Evolutionary conservation across 257 asterid genomes (phyloP).

Genomic region (Gentiana dahurica): DNA sequence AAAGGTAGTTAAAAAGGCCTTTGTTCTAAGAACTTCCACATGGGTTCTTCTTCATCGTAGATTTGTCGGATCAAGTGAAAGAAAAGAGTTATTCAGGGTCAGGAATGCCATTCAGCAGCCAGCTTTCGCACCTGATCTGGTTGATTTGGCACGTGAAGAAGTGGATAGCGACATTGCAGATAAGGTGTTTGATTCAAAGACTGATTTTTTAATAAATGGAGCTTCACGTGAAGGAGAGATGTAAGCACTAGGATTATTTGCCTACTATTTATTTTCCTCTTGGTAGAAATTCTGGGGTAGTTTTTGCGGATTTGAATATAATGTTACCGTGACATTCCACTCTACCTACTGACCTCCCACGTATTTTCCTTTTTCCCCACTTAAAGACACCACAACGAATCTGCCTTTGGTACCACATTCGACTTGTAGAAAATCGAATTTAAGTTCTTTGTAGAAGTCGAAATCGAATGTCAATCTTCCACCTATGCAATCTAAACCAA

Average conservation of each 20-base stretch:
- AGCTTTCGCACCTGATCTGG: constrained; percentile 16
- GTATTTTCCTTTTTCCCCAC: background rate
- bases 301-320: background rate
- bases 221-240: constrained; percentile 16
- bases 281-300: background rate
- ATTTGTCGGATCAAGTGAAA: constrained; percentile 7
- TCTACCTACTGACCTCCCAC: background rate
- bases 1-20: constrained; percentile 6
- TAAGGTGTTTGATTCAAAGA: constrained; percentile 16
- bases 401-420: background rate
- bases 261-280: background rate
- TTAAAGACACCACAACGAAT: too few species aligned
- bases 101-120: constrained; percentile 16
- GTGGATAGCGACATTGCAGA: constrained; percentile 11
- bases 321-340: background rate
- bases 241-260: constrained; percentile 19
- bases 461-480: too few species aligned
- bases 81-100: constrained; percentile 11
- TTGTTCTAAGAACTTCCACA: constrained; percentile 2
- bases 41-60: constrained; percentile 1
- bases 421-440: background rate
- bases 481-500: too few species aligned
- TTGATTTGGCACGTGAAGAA: constrained; percentile 8
- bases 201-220: constrained; percentile 18
- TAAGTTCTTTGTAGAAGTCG: too few species aligned